Conservation (phyloP, 768 basidiomycete species). For the Tylopilus rubrobrunneus region DNA sequence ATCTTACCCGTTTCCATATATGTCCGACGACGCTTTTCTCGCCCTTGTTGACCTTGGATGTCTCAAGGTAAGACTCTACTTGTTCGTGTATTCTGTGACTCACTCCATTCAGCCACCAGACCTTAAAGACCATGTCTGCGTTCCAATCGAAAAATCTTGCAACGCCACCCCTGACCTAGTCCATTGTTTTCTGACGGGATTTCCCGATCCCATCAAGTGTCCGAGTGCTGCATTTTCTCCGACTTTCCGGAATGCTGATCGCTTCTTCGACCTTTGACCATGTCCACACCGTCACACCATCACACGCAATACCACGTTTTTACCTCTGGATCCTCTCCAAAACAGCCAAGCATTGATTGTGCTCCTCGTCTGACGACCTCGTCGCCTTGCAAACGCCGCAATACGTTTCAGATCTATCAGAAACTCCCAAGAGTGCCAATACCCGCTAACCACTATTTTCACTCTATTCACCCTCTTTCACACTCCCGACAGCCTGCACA, state of each 20-base stretch:
- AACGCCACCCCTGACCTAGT: not conserved
- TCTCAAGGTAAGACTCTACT: too few species aligned
- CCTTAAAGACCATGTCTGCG: not conserved
- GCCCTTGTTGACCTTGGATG: too few species aligned
- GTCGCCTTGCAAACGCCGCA: not conserved
- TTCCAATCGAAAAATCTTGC: not conserved
- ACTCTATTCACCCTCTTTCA: too few species aligned
- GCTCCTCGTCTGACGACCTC: not conserved
- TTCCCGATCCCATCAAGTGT: too few species aligned
- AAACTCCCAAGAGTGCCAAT: not conserved
- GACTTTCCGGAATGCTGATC: too few species aligned
- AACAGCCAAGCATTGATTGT: not conserved
- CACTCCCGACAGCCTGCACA: constrained; percentile 2
- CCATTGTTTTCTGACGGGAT: too few species aligned
- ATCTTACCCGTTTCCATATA: too few species aligned
- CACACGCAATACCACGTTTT: not conserved
- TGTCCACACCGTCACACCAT: too few species aligned
- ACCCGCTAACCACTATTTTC: not conserved
- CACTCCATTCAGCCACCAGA: not conserved
- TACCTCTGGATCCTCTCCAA: not conserved
- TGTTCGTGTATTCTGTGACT: not conserved
- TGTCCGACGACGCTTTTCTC: too few species aligned
- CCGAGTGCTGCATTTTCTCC: too few species aligned
- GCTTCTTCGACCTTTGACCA: too few species aligned
- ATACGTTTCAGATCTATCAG: not conserved